Evolutionary conservation across 768 basidiomycete species (phyloP), one percentile per base, ranked within the genome.

Genomic region (Holtermanniella nyarrowii): DNA sequence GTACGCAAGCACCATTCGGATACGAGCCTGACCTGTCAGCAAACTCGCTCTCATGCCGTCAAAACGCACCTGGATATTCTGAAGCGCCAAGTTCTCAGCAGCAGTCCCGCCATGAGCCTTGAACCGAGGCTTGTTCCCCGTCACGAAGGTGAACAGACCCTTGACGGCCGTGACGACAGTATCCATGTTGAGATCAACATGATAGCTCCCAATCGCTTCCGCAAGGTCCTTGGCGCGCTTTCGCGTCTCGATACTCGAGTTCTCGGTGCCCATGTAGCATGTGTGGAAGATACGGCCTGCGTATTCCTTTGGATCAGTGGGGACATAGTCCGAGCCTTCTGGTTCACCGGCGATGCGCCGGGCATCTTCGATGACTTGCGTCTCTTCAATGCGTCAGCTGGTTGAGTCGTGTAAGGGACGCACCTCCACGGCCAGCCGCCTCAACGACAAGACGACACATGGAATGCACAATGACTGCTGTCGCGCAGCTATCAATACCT

Each of bases 211-310:
- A 49, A 99, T 91, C 0, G 88, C 85, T 37, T 82, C 78, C 4
- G 86, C 81, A 3, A 99, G 79, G 42, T 85, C 81, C 68, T 87
- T 91, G 1, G 95, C 95, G 26, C 95, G 77, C 55, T 77, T 74
- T 11, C 88, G 76, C 5, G 95, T 97, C 61, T 95, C 95, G 0
- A 70, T 70, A 54, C 84, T 88, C 5, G 93, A 96, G 69, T 97
- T 91, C 70, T 90, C 87, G 0, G 95, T 99, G 4, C 93, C 93
- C 95, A 99, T 97, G 72, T 93, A 99, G 72, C 89, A 95, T 0
- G 91, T 93, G 70, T 97, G 91, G 76, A 99, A 93, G 49, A 97
- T 83, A 22, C 88, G 78, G 48, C 76, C 77, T 23, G 82, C 81
- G 61, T 96, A 89, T 66, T 97, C 95, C 43, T 77, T 80, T 0